Base-by-base conservation (phyloP, 148 eudicot genomes). In the Amaranthus palmeri region DNA sequence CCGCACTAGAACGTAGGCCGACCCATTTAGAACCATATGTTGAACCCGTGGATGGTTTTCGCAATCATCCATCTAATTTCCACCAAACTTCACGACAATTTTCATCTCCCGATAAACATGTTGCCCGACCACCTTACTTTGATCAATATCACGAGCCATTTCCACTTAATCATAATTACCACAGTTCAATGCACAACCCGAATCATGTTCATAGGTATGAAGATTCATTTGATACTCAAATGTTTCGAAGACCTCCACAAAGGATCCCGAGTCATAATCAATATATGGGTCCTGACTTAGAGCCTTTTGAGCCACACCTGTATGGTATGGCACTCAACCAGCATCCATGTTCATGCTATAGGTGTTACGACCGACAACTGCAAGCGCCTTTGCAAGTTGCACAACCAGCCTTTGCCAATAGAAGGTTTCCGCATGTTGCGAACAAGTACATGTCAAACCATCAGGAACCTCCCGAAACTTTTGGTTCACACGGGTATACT, bases 321-420 rank as follows among this genome's bases (percentile, higher is more conserved):
- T 80, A 74, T 70, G 73, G 81, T 71, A 65, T 72, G 67, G 71
- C 59, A 72, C 81, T 45, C 69, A 81, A 85, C 73, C 93, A 85
- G 54, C 83, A 77, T 54, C 80, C 96, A 61, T 95, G 96, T 76
- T 69, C 88, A 56, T 88, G 93, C 74, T 80, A 85, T 74, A 82
- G 82, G n/a, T 91, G 97, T 81, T 84, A 79, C 81, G 81, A 72
- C 61, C 78, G 76, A 63, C 81, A 85, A 51, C 69, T 54, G n/a
- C 80, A 75, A 72, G 83, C 76, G 77, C 77, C 80, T 7, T 42
- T 60, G 52, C 87, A 79, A 58, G 52, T 72, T 58, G 84, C 82
- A 68, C 79, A 81, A 17, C 42, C 84, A 67, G 72, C 83, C 45
- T 83, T 64, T 76, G 66, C 71, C 73, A 81, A 77, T 69, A 78